Base-by-base conservation (phyloP, 768 basidiomycete species). In the Leccinum variicolor region DNA sequence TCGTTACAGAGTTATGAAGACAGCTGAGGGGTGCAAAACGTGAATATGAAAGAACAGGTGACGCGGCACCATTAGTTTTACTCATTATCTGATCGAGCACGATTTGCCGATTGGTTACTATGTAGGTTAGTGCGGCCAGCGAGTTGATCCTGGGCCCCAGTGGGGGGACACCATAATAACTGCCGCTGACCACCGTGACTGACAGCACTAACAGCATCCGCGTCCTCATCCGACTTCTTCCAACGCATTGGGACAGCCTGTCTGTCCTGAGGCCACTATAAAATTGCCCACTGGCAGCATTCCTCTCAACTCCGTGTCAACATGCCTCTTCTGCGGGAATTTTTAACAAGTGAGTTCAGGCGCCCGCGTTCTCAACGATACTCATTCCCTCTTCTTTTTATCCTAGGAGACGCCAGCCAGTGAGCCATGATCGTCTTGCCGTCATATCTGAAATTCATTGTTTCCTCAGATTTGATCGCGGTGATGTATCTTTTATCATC, bases 401-500 rank as follows among this genome's bases (percentile, higher is more conserved):
- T 50, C 31, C 3, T 50, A 72, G 72, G 64, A 31, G 72, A 69
- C 52, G 29, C 13, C 46, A 60, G 31, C 51, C 70, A 72, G 70
- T 72, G 34, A 72, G 70, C 57, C 59, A 57, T 57, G 14, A 28
- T 29, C 23, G n/a, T 14, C 26, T 29, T 41, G 15, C 21, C 19
- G 31, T 19, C 31, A 19, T 59, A 49, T 53, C 47, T 47, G 9
- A 11, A 29, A 43, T 25, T 64, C 52, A 66, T 36, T 41, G 13
- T 60, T 43, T 43, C 4, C 53, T 23, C 63, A 88, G 86, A 62
- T 91, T 84, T 71, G 81, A 89, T 70, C 77, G 80, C 21, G 87
- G 89, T 39, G 88, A 91, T 75, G 69, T 90, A 15, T 74, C 85
- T 9, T 91, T 89, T 69, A 85, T 91, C 62, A 81, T 84, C 14